Base-by-base conservation (phyloP, 2,329 filamentous ascomycete species). In the Phialophora expanda region DNA sequence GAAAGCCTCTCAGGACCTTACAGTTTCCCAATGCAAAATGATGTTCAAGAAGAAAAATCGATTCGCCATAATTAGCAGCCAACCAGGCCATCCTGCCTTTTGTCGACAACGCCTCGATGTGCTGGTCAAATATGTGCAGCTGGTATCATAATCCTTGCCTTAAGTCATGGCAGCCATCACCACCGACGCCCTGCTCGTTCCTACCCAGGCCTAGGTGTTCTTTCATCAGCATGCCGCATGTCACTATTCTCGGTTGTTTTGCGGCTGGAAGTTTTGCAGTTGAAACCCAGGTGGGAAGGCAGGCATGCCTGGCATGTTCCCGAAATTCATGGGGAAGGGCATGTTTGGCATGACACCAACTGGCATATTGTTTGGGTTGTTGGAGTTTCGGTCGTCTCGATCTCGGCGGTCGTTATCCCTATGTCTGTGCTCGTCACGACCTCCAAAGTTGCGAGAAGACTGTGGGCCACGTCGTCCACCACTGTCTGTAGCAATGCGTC, bases 401-500 rank as follows among this genome's bases (percentile, higher is more conserved):
- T 69, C 66, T 62, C 74, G 69, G 17, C 74, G 71, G 44, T 81
- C 78, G 60, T 73, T 75, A 34, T 81, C 77, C 54, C 72, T 72
- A 51, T 73, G 72, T 64, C 75, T 70, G 26, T 74, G 70, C 20
- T 75, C 74, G n/a, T 73, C 71, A 59, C 74, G 72, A 51, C 74
- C 74, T 48, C 72, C 72, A 53, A 75, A 73, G 63, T 71, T 72
- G 70, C 74, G 61, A 74, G 80, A 78, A 5, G 81, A 83, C 32
- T 81, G 77, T 14, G 82, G 81, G 4, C 82, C 82, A 30, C 80
- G 81, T 67, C 80, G 79, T 65, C 82, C 82, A 57, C 81, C 81
- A 61, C 79, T 78, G 68, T 84, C 82, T 46, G 82, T 84, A 32
- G 80, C 80, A 73, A 84, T 83, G 41, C 82, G 81, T 72, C 82